Evolutionary conservation across 2,329 filamentous ascomycete genomes (phyloP), one percentile per base, ranked within the genome.

Genomic region (Alternaria dauci): DNA sequence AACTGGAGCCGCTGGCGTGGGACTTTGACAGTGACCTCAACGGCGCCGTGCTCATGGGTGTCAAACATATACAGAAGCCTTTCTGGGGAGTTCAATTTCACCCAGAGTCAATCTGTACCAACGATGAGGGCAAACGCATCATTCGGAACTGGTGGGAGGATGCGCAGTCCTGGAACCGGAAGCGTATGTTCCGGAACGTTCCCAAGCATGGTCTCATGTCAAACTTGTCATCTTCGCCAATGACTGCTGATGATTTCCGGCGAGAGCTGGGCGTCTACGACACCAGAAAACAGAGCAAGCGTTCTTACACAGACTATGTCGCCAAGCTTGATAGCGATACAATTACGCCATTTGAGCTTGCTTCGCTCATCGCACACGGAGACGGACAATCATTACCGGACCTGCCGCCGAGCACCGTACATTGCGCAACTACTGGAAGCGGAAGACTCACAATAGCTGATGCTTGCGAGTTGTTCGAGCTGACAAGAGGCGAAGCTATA

Each of bases 71-170:
- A 18, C 73, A 65, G 1, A 89, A 88, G 66, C 93, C 94, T 0
- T 91, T 94, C 65, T 96, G 91, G 89, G 94, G 91, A 0, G 84
- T 97, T 18, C 94, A 97, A 73, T 97, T 95, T 70, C 93, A 97
- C 72, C 93, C 93, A 0, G 93, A 97, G 77, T 96, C 92, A 0
- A 87, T 93, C 14, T 96, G 93, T 76, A 96, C 93, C 4, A 91
- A 92, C 39, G 79, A 83, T 4, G 85, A 86, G 61, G 89, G 91
- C 1, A 86, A 84, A 20, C 80, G 81, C 14, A 82, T 96, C 26
- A 82, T 96, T 36, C 78, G 78, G 52, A 92, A 91, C 71, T 97
- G 93, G 92, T 95, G 93, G 84, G 73, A 77, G 5, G 83, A 87
- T 71, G 88, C 89, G 1, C 79, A 83, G 55, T 75, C 78, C 42